Base-by-base conservation (phyloP, 805 yeast species). In the Lachancea fermentati region DNA sequence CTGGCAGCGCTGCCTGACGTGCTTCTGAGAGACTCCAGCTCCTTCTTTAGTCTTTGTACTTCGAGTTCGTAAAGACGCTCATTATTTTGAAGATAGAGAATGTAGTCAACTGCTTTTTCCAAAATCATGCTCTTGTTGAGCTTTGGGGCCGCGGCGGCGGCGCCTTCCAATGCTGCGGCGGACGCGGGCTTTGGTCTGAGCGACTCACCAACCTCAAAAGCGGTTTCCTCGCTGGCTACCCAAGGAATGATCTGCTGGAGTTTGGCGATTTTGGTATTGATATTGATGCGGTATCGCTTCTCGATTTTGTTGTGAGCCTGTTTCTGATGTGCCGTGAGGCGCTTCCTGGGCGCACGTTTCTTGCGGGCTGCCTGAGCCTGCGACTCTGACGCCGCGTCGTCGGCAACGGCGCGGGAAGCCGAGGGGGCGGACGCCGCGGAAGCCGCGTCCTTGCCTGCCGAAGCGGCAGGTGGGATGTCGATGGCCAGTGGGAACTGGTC, bases 251-350 rank as follows among this genome's bases (percentile, higher is more conserved):
- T 68, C 50, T 72, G 73, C 54, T 79, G 85, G 39, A 81, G 61
- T 22, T 78, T 78, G 3, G 83, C 83, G 41, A 81, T 81, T 57
- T 79, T 81, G 9, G 83, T 76, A 55, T 81, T 81, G 57, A 81
- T 79, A 58, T 81, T 81, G 45, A 79, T 79, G 56, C 87, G 66
- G 58, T 81, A 81, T 44, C 80, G 72, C 55, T 81, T 78, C 54
- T 81, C 88, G 46, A 81, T 79, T 59, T 76, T 77, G 63, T 81
- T 81, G 55, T 81, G 89, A 0, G 85, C 85, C 51, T 76, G 76
- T 49, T 80, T 78, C 60, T 81, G 87, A 48, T 71, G 69, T 4
- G 68, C 67, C 6, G 81, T 74, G 40, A 76, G 57, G 58, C 78
- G 68, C 60, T 76, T 76, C 55, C 80, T 62, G 34, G 74, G 73